phyloP scores from a whole-genome alignment of 2,329 filamentous ascomycete genomes.

The Pseudogymnoascus sp. region DNA sequence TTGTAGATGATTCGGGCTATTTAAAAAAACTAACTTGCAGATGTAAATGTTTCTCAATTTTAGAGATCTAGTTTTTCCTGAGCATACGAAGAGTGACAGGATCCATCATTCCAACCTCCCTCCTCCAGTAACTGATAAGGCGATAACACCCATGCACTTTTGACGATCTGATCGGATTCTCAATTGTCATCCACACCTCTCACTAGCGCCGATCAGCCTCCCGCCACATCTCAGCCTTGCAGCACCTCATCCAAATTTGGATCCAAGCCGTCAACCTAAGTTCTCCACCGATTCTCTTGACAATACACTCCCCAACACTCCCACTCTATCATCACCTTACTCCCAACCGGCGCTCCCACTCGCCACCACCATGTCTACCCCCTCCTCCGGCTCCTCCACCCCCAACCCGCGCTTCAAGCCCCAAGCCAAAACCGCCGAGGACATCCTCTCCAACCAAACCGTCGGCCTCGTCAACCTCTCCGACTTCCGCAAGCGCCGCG shows the following conservation, averaged over 20 bases:
- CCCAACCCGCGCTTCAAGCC: conserved; percentile 29
- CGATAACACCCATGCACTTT: conserved; percentile 4
- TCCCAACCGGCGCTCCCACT: not conserved
- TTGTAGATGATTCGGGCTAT: not conserved
- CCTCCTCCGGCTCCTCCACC: conserved; percentile 23
- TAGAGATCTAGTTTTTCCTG: not conserved
- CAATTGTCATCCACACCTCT: not conserved
- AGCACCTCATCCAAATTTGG: not conserved
- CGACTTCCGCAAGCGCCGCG: conserved; percentile 92
- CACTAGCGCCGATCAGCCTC: not conserved
- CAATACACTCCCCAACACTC: not conserved
- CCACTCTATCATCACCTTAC: not conserved
- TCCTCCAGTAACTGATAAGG: not conserved
- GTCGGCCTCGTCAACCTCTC: conserved; percentile 87
- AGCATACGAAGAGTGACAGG: not conserved
- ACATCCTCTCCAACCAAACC: conserved; percentile 29
- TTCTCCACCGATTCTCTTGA: not conserved
- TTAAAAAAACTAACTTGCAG: not conserved
- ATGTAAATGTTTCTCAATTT: not conserved
- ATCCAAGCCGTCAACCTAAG: not conserved
- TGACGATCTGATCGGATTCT: not conserved
- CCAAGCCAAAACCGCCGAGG: conserved; percentile 24
- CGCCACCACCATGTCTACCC: conserved; percentile 17
- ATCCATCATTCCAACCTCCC: not conserved
- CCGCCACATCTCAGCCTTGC: conserved; percentile 8